Evolutionary conservation across 768 basidiomycete genomes (phyloP), one percentile per base, ranked within the genome.

Genomic region (Macrolepiota fuliginosa): DNA sequence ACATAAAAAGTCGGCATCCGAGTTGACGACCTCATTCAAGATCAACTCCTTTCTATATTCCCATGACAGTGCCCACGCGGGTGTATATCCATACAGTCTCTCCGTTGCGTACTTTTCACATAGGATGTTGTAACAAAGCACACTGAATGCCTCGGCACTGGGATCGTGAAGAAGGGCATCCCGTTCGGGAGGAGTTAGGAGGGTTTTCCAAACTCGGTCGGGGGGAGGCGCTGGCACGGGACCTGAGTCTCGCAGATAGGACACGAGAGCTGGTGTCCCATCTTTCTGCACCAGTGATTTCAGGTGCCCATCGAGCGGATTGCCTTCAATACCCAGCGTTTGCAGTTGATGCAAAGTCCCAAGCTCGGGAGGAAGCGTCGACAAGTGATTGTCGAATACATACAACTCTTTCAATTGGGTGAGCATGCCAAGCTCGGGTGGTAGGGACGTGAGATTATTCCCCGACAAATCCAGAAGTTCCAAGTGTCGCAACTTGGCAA

Each of bases 21-120:
- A 87, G 66, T 84, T 83, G 72, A 88, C 81, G 53, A 98, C 79
- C 76, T 99, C 96, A 37, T 87, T 83, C 66, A 97, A 71, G 65
- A 99, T 94, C 61, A 90, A 77, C 56, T 92, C 90, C 74, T 92
- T 94, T 62, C 97, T 85, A 70, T 95, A 98, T 49, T 90, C 86
- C 97, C 97, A 99, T n/a, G 85, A 79, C 40, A 99, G 79, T 0
- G 97, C 97, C 96, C 97, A 98, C 0, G 88, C 82, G 1, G 97
- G 97, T 0, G 97, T 98, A 74, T 99, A 99, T 1, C 94, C 94
- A 72, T 98, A 99, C 72, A 96, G 74, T 65, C 85, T 81, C 67
- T 90, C 86, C 32, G 96, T 95, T 13, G 97, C 97, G 67, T 85
- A 91, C 70, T 86, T 85, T 70, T 96, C 92, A 74, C 92, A 96